Evolutionary conservation across 1,139 yeast species (phyloP), one percentile per base, ranked within the genome.

Genomic region (Blastobotrys malaysiensis): DNA sequence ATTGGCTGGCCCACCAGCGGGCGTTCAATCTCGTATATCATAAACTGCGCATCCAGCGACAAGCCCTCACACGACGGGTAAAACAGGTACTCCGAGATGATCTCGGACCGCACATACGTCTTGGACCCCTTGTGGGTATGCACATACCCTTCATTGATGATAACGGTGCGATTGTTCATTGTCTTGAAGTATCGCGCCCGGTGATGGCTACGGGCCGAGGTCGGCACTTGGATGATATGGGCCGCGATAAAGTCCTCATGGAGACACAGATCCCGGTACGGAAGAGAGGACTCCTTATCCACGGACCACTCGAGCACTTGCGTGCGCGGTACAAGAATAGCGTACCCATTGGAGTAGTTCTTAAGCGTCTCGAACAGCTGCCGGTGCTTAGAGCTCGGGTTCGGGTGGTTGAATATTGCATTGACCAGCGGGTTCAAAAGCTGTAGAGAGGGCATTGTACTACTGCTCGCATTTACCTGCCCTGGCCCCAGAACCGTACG

Each of bases 221-320:
- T 69, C 1, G 72, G 63, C 3, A 69, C 60, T 54, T 77, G 72
- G 26, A 88, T 69, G 21, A 89, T 79, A 68, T 89, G 97, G 0
- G 90, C 81, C 52, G 79, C 78, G 7, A 88, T 72, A 65, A 88
- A 89, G 26, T 86, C 91, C 50, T 82, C 84, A 52, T 75, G 77
- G 54, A 79, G 78, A 64, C 91, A 86, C 20, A 84, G 68, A 2
- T 86, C 89, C 14, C 68, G 68, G 54, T 83, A 76, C 1, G 77
- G 68, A 3, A 69, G 60, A 21, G 77, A 74, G 0, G 84, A 65
- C 13, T 75, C 76, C 13, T 74, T 73, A 61, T 86, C 93, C 49
- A 69, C 74, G 57, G 76, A 75, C 58, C 81, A 75, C 55, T 59
- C 61, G 52, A 80, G 70, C 6, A 86, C 71, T 3, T 76, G 65